Evolutionary conservation across 1,139 yeast genomes (phyloP).

Genomic region (Candida dubliniensis): DNA sequence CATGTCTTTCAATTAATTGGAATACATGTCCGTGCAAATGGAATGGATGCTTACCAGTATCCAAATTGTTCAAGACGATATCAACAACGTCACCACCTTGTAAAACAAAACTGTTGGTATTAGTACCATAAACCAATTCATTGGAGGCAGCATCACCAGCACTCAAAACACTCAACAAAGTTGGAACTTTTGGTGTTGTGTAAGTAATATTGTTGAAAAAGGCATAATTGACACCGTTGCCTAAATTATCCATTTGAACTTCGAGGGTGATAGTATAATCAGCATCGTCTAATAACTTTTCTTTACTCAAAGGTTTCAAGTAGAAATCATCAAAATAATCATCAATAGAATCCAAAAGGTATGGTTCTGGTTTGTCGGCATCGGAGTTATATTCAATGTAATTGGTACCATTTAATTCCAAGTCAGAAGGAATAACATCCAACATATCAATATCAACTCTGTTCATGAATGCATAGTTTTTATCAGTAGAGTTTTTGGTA

Average conservation of each 20-base stretch:
- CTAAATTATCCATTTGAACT: constrained; percentile 66
- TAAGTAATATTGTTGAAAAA: constrained; percentile 70
- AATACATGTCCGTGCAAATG: constrained; percentile 86
- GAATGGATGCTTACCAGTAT: constrained; percentile 91
- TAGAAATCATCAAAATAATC: constrained; percentile 56
- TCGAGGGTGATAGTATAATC: constrained; percentile 60
- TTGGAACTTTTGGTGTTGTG: constrained; percentile 65
- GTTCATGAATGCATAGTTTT: constrained; percentile 63
- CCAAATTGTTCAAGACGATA: constrained; percentile 68
- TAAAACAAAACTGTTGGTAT: constrained; percentile 61
- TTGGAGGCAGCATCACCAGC: constrained; percentile 48
- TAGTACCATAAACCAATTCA: constrained; percentile 61
- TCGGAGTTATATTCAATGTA: constrained; percentile 49
- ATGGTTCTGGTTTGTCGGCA: constrained; percentile 24
- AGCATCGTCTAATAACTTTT: constrained; percentile 50
- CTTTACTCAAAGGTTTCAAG: constrained; percentile 46
- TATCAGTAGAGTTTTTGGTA: constrained; percentile 46
- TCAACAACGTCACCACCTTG: constrained; percentile 67
- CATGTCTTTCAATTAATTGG: constrained; percentile 68
- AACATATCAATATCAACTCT: constrained; percentile 65
- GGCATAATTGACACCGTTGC: constrained; percentile 74
- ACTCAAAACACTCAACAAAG: constrained; percentile 57
- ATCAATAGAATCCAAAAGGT: constrained; percentile 24
- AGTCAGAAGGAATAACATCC: constrained; percentile 57
- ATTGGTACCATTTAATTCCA: constrained; percentile 55